A percentile compares a stretch with the other conserved stretches of the same genome.
Evolutionary conservation across 768 basidiomycete species (phyloP).

Genomic region (Imleria badia): DNA sequence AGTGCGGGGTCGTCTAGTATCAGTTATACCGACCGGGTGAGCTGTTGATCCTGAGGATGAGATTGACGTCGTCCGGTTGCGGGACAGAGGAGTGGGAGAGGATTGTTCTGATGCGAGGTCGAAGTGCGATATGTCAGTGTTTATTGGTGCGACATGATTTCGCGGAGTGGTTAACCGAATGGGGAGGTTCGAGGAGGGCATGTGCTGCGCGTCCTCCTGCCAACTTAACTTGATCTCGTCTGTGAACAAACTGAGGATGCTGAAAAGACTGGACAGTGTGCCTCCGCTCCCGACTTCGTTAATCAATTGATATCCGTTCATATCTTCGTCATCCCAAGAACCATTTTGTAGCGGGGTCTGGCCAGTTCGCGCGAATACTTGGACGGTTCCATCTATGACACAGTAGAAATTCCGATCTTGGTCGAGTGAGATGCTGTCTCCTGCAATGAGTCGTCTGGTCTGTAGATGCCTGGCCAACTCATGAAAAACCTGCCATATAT

Average conservation of each 20-base stretch:
- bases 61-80: constrained; percentile 51
- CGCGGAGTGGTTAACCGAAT: constrained; percentile 22
- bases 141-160: constrained; percentile 39
- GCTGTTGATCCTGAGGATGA: constrained; percentile 73
- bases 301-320: constrained; percentile 94
- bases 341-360: constrained; percentile 50
- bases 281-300: constrained; percentile 97
- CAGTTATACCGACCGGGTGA: constrained; percentile 39
- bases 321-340: constrained; percentile 79
- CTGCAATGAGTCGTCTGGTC: constrained; percentile 92
- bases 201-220: constrained; percentile 58
- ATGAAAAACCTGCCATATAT: constrained; percentile 74
- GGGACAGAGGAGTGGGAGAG: constrained; percentile 29
- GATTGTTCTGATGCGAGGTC: constrained; percentile 39
- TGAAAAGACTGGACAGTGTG: constrained; percentile 93
- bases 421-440: constrained; percentile 89
- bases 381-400: constrained; percentile 96
- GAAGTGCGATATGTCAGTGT: constrained; percentile 67
- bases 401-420: constrained; percentile 96
- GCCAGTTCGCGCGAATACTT: constrained; percentile 81
- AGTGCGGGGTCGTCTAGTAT: constrained; percentile 3
- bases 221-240: constrained; percentile 92
- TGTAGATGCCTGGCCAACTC: constrained; percentile 96
- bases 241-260: constrained; percentile 94
- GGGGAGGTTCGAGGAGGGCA: constrained; percentile 28